Conservation (phyloP, 2,329 filamentous ascomycete genomes). For the Aspergillus sp. region DNA sequence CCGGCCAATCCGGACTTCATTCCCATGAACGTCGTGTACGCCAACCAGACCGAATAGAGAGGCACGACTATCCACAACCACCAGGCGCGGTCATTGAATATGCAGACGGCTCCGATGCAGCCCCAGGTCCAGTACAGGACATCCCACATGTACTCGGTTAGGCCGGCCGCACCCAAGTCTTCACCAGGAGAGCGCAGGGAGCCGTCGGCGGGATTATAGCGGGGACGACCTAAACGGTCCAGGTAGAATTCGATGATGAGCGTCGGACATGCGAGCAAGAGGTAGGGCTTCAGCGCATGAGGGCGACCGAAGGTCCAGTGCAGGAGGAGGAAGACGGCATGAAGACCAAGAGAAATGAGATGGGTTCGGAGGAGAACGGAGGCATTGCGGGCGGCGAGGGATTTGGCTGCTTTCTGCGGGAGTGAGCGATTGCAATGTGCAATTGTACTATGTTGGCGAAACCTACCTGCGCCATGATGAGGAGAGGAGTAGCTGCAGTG, state of each 20-base stretch:
- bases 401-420: slow-evolving; percentile 50
- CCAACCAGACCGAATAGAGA: slow-evolving; percentile 47
- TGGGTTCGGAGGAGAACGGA: slow-evolving; percentile 78
- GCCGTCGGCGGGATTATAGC: slow-evolving; percentile 61
- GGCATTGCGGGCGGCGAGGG: slow-evolving; percentile 75
- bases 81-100: slow-evolving; percentile 81
- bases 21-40: slow-evolving; percentile 47
- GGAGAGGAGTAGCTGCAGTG: not conserved
- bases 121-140: slow-evolving; percentile 92
- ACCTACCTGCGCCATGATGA: slow-evolving; percentile 26
- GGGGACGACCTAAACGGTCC: slow-evolving; percentile 79
- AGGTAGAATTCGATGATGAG: slow-evolving; percentile 81
- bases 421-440: slow-evolving; percentile 4
- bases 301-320: slow-evolving; percentile 64
- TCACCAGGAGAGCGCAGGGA: slow-evolving; percentile 77
- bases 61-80: slow-evolving; percentile 58
- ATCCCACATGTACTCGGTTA: slow-evolving; percentile 99
- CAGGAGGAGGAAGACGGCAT: slow-evolving; percentile 71
- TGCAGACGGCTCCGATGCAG: slow-evolving; percentile 66
- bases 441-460: no score
- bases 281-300: slow-evolving; percentile 64
- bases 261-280: slow-evolving; percentile 70
- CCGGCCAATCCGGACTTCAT: slow-evolving; percentile 46
- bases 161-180: slow-evolving; percentile 78
- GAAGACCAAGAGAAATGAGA: slow-evolving; percentile 68